Evolutionary conservation across 805 yeast genomes (phyloP), one percentile per base, ranked within the genome.

Genomic region (Pichia scutulata): DNA sequence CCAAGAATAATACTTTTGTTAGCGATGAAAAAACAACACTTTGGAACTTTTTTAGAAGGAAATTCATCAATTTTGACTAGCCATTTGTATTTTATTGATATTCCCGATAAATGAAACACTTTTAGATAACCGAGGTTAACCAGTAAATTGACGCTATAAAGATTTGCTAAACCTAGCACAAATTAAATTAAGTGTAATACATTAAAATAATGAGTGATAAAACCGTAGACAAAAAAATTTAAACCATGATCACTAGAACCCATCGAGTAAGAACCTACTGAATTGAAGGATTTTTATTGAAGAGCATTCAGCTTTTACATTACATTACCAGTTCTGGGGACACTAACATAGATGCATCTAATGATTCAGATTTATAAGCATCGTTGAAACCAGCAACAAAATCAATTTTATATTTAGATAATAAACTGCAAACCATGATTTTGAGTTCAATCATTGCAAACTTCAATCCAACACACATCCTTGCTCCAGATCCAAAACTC

Each of bases 401-500:
- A 24, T 46, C 39, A 36, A 64, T 62, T 14, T 55, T 49, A 55
- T 60, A 78, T 46, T 76, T 70, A 72, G 77, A 74, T 58, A 81
- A 77, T 19, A 84, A 61, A 51, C 74, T 73, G 9, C 81, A 77
- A 28, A 80, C 59, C 13, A 76, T 73, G 41, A 81, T 58, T 60
- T 82, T 84, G 71, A 84, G 80, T 60, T 84, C 89, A 42, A 77
- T 75, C n/a, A 76, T 63, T 0, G 89, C 89, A 39, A 84, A 61
- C 59, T 84, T 73, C 80, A 80, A 75, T 1, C 92, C 90, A 48
- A 83, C 68, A 58, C 90, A 84, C 89, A 82, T 82, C 55, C 89
- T 68, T 21, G 81, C 71, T 3, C 90, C 92, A 40, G 80, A 76
- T 1, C 90, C 89, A 68, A 84, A 84, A 0, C 85, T 81, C 74